A percentile compares a stretch with the other conserved stretches of the same genome.
Conservation (phyloP, 495 filamentous ascomycete genomes). For the Cudoniella acicularis region DNA sequence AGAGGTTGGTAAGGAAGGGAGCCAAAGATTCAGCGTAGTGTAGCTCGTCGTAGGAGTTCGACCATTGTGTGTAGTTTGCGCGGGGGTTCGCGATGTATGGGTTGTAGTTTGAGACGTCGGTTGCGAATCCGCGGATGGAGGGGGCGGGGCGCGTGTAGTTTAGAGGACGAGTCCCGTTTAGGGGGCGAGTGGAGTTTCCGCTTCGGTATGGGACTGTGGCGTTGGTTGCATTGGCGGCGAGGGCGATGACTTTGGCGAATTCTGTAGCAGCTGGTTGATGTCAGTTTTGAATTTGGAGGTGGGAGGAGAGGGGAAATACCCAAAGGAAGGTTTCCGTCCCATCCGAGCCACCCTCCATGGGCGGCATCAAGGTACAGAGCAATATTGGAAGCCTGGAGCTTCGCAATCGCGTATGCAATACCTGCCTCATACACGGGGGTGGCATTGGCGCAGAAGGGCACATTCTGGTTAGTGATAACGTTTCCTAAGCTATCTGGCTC, state of each 20-base stretch:
- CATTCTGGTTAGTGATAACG: slow-evolving; percentile 67
- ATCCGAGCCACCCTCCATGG: slow-evolving; percentile 78
- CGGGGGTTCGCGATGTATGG: slow-evolving; percentile 46
- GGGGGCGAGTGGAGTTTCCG: no score
- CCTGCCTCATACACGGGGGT: slow-evolving; percentile 61
- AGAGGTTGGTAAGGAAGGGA: slow-evolving; percentile 52
- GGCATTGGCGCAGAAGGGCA: slow-evolving; percentile 60
- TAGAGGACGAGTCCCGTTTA: no score
- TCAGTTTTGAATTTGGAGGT: slow-evolving; percentile 40
- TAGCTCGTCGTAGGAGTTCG: slow-evolving; percentile 65
- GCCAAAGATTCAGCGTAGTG: slow-evolving; percentile 62
- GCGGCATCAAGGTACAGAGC: slow-evolving; percentile 79
- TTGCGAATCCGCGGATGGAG: slow-evolving; percentile 65
- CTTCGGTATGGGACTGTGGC: slow-evolving; percentile 36
- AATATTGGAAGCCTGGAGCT: slow-evolving; percentile 70
- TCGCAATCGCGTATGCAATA: slow-evolving; percentile 65
- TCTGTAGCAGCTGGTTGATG: slow-evolving; percentile 5
- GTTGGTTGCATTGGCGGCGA: slow-evolving; percentile 49
- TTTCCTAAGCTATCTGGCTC: slow-evolving; percentile 77
- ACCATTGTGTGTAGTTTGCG: slow-evolving; percentile 50
- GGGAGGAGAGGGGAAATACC: slow-evolving; percentile 61
- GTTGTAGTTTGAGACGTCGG: slow-evolving; percentile 78
- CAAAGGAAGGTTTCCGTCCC: slow-evolving; percentile 67
- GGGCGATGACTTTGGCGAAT: slow-evolving; percentile 9
- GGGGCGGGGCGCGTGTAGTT: slow-evolving; percentile 3